A percentile compares a stretch with the other conserved stretches of the same genome.
phyloP scores from a whole-genome alignment of 345 rosid species.

The Bretschneidera sinensis region DNA sequence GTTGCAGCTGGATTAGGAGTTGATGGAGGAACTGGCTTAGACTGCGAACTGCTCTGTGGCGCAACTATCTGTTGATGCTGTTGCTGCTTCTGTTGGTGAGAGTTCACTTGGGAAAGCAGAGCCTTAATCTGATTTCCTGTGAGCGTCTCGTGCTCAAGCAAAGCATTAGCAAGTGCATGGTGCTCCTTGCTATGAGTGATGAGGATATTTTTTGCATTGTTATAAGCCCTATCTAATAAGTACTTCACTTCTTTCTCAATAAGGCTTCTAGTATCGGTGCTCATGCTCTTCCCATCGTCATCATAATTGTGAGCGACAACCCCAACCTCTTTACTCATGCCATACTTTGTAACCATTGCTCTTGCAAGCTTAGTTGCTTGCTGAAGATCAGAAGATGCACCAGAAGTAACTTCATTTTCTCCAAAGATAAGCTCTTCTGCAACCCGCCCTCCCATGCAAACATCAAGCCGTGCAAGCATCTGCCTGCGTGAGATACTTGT shows the following conservation, averaged over 20 bases:
- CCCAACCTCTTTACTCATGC: conserved; percentile 91
- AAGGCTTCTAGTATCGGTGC: conserved; percentile 90
- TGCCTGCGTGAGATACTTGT: conserved; percentile 69
- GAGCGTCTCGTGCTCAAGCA: conserved; percentile 78
- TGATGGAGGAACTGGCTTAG: conserved; percentile 69
- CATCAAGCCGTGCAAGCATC: conserved; percentile 96
- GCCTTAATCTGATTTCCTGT: conserved; percentile 73
- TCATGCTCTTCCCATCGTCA: conserved; percentile 94
- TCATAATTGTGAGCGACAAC: conserved; percentile 69
- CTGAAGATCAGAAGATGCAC: conserved; percentile 81
- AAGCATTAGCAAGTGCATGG: conserved; percentile 73
- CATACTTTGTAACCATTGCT: conserved; percentile 85
- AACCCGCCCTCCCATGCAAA: conserved; percentile 92
- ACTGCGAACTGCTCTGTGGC: conserved; percentile 40
- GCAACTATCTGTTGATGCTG: conserved; percentile 50
- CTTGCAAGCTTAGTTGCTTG: conserved; percentile 82
- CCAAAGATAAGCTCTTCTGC: conserved; percentile 97
- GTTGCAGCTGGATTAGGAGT: conserved; percentile 69
- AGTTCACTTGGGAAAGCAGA: conserved; percentile 55
- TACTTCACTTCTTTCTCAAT: conserved; percentile 78
- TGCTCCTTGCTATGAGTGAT: conserved; percentile 73
- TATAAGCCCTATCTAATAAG: conserved; percentile 73
- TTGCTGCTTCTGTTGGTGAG: conserved; percentile 47
- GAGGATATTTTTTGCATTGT: conserved; percentile 81
- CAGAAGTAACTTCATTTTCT: conserved; percentile 83